Base-by-base conservation (phyloP, 352 stramenopile species). In the Aphanomyces astaci region DNA sequence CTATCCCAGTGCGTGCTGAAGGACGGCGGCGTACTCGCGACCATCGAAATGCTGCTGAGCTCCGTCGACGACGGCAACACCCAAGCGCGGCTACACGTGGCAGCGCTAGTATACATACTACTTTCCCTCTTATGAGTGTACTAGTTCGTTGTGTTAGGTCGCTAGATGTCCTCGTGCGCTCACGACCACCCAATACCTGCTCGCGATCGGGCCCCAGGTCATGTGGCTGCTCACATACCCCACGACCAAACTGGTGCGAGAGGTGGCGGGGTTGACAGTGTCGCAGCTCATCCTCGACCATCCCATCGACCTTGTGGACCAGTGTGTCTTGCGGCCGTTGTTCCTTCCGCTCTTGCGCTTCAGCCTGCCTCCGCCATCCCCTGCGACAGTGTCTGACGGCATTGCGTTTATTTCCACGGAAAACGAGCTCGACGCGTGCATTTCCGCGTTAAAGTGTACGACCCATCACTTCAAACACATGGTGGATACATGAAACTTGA, bases 11-110 rank as follows among this genome's bases (percentile, higher is more conserved):
- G 91, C 25, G 39, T 90, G 31, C 85, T 93, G 76, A 66, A 87
- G 53, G 71, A 86, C 22, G 84, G 85, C 24, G 86, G 87, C 24
- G 86, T 95, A 36, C 73, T 86, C 51, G 81, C 84, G 11, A 90
- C 84, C 3, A 89, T 95, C 59, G 87, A 95, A 59, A 89, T 92
- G 76, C 70, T 95, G 4, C 76, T 93, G 13, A 76, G 80, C 27
- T 71, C 74, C 0, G 85, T 95, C 27, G 84, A 92, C 27, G 85
- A 91, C 40, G 87, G 87, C 66, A 92, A 94, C 69, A 93, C 87
- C 0, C 87, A 92, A 72, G 87, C 87, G 36, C 79, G 85, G 49
- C 78, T 93, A 70, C 85, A 94, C 64, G 84, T 95, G 60, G 84
- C 80, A 7, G 89, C 72, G 45, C 70, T 95, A 53, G 78, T 87